Evolutionary conservation across 2,329 filamentous ascomycete genomes (phyloP), one percentile per base, ranked within the genome.

Genomic region (Xylaria sp.): DNA sequence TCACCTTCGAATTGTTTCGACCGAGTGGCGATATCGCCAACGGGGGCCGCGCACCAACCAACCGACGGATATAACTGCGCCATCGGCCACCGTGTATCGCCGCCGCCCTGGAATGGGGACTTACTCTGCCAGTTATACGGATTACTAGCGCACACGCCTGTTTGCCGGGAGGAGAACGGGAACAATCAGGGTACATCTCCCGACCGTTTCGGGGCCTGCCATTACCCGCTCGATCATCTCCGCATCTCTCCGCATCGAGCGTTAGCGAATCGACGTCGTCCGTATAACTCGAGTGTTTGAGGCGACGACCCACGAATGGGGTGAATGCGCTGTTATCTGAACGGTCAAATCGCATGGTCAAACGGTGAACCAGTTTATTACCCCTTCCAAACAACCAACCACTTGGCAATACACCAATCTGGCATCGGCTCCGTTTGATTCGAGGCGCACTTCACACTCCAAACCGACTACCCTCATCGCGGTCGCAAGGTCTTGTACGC

Each of bases 141-240:
- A 30, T 30, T 47, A 60, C 57, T 18, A 23, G 13, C 47, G 44
- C 39, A 46, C 4, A 7, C 37, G 16, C 8, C 39, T 42, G 30
- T 42, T 52, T 54, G 30, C 34, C 13, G 34, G 19, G 23, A 55
- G 46, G 42, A 18, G 16, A 48, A n/a, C 37, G 11, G n/a, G 56
- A 48, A 54, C 23, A 13, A 19, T 9, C 11, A 37, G 39, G 51
- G 49, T 47, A n/a, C 42, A 49, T 47, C 11, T 55, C 18, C 49
- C 34, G 39, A 19, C 49, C 19, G 50, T 42, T 55, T 57, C 46
- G 19, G 44, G 44, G 39, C 37, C 52, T 54, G 16, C 52, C 52
- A 52, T 52, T 51, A 48, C 16, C 47, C 47, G 59, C 49, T 57
- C 51, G 52, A 59, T 59, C 55, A 54, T 52, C 56, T 57, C 51